These are phyloP conservation scores for Nemania sp. DNA, from an alignment of 2,329 filamentous ascomycete genomes.

Conservation along the genomic window DNA sequence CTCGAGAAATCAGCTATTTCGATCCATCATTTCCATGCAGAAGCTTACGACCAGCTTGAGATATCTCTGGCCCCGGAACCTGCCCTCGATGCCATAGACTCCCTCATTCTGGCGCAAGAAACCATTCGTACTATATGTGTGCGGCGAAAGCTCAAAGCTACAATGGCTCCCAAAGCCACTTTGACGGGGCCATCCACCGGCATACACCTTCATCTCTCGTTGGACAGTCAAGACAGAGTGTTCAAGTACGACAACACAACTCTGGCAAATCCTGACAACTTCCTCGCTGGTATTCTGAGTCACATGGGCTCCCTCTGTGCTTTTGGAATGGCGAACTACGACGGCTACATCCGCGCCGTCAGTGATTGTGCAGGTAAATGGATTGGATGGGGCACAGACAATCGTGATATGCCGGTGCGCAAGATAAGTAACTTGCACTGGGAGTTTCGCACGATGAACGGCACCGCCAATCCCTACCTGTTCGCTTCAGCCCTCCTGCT, in stretches of 20 bases:
- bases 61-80: slow-evolving; percentile 9
- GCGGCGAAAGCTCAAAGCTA: slow-evolving; percentile 9
- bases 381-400: slow-evolving; percentile 17
- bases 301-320: slow-evolving; percentile 17
- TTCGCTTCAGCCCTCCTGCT: slow-evolving; percentile 1
- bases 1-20: slow-evolving; percentile 3
- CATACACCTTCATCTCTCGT: slow-evolving; percentile 12
- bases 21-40: slow-evolving; percentile 14
- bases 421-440: slow-evolving; percentile 4
- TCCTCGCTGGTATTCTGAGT: slow-evolving; percentile 9
- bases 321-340: slow-evolving; percentile 19
- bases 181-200: slow-evolving; percentile 10
- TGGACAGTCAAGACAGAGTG: neutral
- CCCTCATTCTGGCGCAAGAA: slow-evolving; percentile 16
- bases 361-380: slow-evolving; percentile 10
- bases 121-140: slow-evolving; percentile 16
- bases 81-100: slow-evolving; percentile 10
- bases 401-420: slow-evolving; percentile 14
- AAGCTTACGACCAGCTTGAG: slow-evolving; percentile 6
- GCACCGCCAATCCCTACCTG: slow-evolving; percentile 11
- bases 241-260: neutral
- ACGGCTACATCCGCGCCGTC: slow-evolving; percentile 8
- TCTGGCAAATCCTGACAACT: neutral
- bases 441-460: slow-evolving; percentile 16
- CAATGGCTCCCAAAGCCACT: slow-evolving; percentile 9